Evolutionary conservation across 129 eudicot species (phyloP).

Genomic region (Chrysanthemum makinoi): DNA sequence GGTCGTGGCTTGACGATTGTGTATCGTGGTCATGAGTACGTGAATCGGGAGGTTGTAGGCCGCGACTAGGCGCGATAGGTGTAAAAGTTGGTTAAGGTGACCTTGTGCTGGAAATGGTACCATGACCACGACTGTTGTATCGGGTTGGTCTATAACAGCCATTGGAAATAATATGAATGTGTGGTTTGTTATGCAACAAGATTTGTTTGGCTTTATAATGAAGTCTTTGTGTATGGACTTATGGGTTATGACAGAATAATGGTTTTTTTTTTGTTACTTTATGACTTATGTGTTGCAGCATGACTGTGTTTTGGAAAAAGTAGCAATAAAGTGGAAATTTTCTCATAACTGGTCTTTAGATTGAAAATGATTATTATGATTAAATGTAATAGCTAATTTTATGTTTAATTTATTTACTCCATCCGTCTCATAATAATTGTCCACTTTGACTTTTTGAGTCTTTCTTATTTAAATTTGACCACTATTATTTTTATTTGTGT

Average conservation of each 20-base stretch:
- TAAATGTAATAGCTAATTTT: too few relatives aligned
- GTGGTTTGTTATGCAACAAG: not conserved
- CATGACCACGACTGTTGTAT: conserved; percentile 14
- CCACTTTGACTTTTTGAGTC: too few relatives aligned
- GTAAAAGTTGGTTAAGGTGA: conserved; percentile 51
- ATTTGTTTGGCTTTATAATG: not conserved
- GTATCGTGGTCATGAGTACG: conserved; percentile 38
- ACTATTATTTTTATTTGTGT: too few relatives aligned
- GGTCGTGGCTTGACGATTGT: conserved; percentile 39
- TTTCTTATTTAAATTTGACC: too few relatives aligned
- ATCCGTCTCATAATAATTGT: too few relatives aligned
- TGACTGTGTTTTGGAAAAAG: not conserved
- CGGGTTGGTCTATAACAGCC: not conserved
- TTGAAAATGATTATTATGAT: too few relatives aligned
- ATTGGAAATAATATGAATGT: not conserved
- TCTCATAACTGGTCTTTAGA: not conserved
- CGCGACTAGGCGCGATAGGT: conserved; percentile 46
- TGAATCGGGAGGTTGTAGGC: conserved; percentile 43
- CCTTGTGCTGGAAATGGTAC: conserved; percentile 54
- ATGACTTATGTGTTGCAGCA: not conserved
- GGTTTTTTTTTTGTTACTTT: not conserved
- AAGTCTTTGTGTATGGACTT: not conserved
- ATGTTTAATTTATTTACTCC: too few relatives aligned
- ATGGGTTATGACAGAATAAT: too few relatives aligned
- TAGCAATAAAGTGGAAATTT: not conserved